Evolutionary conservation across 73 alveolate species (phyloP).

Genomic region (Uronychia binucleata): DNA sequence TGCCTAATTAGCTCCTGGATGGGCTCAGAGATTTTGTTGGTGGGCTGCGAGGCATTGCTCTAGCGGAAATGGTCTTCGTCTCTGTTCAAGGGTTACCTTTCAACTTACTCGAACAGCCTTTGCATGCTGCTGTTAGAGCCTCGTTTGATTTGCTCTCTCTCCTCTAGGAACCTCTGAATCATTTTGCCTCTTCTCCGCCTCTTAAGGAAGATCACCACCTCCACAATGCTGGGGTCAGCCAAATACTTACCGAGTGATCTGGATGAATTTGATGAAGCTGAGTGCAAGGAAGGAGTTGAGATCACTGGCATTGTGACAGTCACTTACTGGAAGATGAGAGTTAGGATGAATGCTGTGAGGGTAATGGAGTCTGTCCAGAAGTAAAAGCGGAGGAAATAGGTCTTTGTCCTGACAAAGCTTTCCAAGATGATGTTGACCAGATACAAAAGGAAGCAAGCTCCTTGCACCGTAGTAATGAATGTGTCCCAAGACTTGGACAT

Average conservation of each 20-base stretch:
- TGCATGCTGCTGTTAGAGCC: background rate
- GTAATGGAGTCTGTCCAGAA: conserved; percentile 1
- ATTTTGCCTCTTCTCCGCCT: background rate
- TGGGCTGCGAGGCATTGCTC: background rate
- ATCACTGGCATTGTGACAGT: background rate
- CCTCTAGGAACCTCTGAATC: background rate
- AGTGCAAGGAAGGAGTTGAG: background rate
- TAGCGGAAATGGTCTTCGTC: background rate
- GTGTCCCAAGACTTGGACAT: background rate
- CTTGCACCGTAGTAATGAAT: background rate
- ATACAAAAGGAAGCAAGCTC: background rate
- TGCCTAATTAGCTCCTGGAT: background rate
- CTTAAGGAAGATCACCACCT: background rate
- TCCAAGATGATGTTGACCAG: background rate
- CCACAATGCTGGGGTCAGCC: background rate
- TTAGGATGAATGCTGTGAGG: background rate
- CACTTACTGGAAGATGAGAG: background rate
- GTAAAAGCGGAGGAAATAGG: background rate
- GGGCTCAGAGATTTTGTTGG: background rate
- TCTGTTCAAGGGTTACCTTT: background rate
- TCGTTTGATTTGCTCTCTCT: background rate
- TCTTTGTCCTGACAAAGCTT: background rate
- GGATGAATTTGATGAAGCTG: background rate
- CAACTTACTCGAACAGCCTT: background rate
- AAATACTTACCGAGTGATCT: background rate